Evolutionary conservation across 2,329 filamentous ascomycete species (phyloP).

Genomic region (Chaetoscypha palmicola): DNA sequence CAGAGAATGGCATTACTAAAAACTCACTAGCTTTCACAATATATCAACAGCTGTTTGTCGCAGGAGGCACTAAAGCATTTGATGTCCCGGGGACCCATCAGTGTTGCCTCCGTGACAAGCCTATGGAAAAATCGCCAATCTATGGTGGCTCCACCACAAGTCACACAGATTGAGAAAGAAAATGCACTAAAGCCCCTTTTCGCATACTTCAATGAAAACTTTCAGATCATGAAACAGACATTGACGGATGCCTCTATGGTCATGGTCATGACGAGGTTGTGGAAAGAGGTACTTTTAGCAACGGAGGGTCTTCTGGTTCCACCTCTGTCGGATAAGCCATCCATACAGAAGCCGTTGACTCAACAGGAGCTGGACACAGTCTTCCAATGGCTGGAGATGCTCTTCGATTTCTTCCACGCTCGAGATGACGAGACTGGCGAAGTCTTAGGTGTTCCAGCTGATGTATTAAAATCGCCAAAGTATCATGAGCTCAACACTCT

Average conservation of each 20-base stretch:
- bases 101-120: conserved; percentile 66
- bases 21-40: conserved; percentile 66
- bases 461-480: conserved; percentile 93
- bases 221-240: conserved; percentile 97
- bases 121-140: conserved; percentile 56
- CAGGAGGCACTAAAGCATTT: conserved; percentile 70
- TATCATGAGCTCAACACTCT: conserved; percentile 95
- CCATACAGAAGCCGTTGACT: conserved; percentile 72
- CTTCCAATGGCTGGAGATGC: conserved; percentile 84
- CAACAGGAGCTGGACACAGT: conserved; percentile 90
- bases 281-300: conserved; percentile 94
- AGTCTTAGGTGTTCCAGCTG: conserved; percentile 79
- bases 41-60: conserved; percentile 86
- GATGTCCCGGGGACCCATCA: conserved; percentile 59
- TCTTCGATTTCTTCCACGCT: conserved; percentile 94
- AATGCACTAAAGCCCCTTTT: conserved; percentile 79
- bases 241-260: conserved; percentile 94
- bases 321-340: conserved; percentile 90
- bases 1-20: too few species aligned
- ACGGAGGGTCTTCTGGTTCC: conserved; percentile 87
- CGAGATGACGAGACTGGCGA: conserved; percentile 77
- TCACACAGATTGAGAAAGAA: conserved; percentile 68
- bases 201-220: conserved; percentile 96
- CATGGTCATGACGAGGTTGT: conserved; percentile 94
- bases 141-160: conserved; percentile 39